Percentiles rank a stretch among this genome's conserved stretches.
Evolutionary conservation across 192 early-diverging fungal species (phyloP).

Genomic region (Pecoramyces ruminantium): DNA sequence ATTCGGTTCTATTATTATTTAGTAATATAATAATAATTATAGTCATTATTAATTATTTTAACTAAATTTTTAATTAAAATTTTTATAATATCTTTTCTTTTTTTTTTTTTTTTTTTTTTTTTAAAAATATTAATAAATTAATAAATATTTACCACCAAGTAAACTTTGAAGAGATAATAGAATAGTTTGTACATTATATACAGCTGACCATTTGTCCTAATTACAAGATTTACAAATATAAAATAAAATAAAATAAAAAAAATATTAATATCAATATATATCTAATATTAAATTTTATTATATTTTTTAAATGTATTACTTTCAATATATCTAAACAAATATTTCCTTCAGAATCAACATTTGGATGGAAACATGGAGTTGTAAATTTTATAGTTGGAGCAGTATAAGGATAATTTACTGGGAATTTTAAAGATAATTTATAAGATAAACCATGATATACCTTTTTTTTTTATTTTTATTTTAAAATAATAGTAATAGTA

Average conservation of each 20-base stretch:
- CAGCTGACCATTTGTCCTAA: constrained; percentile 34
- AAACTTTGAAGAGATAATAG: constrained; percentile 31
- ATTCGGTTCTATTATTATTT: constrained; percentile 22
- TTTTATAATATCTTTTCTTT: no score
- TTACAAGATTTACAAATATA: no score
- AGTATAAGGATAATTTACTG: constrained; percentile 24
- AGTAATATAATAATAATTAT: no score
- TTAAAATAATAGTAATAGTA: no score
- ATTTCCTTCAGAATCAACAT: constrained; percentile 22
- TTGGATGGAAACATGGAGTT: constrained; percentile 26
- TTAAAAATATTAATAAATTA: no score
- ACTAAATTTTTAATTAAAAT: no score
- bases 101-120: no score
- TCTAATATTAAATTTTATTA: no score
- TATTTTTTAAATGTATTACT: neutral
- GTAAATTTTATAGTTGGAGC: constrained; percentile 25
- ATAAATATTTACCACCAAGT: constrained; percentile 19
- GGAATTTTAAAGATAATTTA: constrained; percentile 31
- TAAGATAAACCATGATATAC: constrained; percentile 24
- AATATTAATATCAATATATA: no score
- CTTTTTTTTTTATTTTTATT: no score
- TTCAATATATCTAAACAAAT: constrained; percentile 41
- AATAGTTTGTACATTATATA: constrained; percentile 34
- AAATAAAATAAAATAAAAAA: no score
- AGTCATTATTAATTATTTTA: no score